A percentile compares a stretch with the other conserved stretches of the same genome.
Conservation (phyloP, 495 filamentous ascomycete genomes). For the Penicillium soppii region DNA sequence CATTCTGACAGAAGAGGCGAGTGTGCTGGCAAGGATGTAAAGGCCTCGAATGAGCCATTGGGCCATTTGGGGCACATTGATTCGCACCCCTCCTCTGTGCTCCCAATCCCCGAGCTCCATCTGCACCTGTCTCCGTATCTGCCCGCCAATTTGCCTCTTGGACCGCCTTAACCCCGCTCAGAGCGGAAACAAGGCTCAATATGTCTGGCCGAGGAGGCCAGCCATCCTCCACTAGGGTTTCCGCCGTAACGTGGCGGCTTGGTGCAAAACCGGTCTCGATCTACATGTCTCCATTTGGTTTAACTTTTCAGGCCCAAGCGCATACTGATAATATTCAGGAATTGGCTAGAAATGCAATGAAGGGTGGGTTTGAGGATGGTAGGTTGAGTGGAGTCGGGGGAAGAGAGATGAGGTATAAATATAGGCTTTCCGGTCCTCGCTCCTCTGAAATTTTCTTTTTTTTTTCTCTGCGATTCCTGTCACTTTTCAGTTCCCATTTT, state of each 20-base stretch:
- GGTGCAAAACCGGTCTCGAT: slow-evolving; percentile 25
- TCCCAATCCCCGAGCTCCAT: slow-evolving; percentile 39
- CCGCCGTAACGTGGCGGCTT: slow-evolving; percentile 31
- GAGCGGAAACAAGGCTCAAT: slow-evolving; percentile 39
- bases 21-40: slow-evolving; percentile 25
- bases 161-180: slow-evolving; percentile 51
- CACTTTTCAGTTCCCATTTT: slow-evolving; percentile 1
- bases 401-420: slow-evolving; percentile 22
- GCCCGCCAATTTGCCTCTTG: slow-evolving; percentile 45
- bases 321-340: slow-evolving; percentile 3
- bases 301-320: slow-evolving; percentile 16
- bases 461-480: slow-evolving; percentile 3
- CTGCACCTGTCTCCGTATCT: slow-evolving; percentile 35
- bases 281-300: slow-evolving; percentile 20
- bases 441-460: slow-evolving; percentile 4
- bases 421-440: slow-evolving; percentile 13
- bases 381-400: slow-evolving; percentile 11
- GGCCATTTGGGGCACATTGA: slow-evolving; percentile 48
- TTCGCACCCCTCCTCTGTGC: slow-evolving; percentile 42
- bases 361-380: slow-evolving; percentile 3
- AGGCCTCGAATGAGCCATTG: slow-evolving; percentile 37
- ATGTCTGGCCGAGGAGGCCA: slow-evolving; percentile 32
- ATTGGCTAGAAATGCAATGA: slow-evolving; percentile 5
- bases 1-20: slow-evolving; percentile 20
- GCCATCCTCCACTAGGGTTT: slow-evolving; percentile 37